Conservation (phyloP, 441 rosid genomes). For the Aleurites moluccanus region DNA sequence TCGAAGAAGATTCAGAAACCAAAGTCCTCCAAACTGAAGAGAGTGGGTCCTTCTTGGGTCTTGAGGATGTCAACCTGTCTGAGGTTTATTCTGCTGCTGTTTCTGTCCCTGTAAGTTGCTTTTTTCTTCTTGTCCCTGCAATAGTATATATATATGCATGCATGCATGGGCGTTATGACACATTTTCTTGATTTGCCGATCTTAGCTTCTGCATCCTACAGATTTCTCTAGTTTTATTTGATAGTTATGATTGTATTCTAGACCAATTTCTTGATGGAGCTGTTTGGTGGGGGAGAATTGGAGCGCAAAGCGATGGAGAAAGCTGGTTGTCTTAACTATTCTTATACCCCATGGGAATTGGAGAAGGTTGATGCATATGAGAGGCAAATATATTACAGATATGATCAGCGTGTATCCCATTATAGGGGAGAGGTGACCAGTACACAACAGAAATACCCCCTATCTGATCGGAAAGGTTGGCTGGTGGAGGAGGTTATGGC, state of each 20-base stretch:
- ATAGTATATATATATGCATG: too few species aligned
- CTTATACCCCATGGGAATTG: constrained; percentile 85
- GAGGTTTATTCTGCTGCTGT: constrained; percentile 65
- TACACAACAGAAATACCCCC: constrained; percentile 79
- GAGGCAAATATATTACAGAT: constrained; percentile 80
- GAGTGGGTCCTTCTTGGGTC: constrained; percentile 71
- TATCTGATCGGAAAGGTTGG: constrained; percentile 74
- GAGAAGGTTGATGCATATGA: constrained; percentile 75
- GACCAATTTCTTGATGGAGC: constrained; percentile 70
- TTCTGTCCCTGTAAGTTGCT: constrained; percentile 66
- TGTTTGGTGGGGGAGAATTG: constrained; percentile 77
- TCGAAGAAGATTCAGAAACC: constrained; percentile 88
- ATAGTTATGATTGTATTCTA: constrained; percentile 28
- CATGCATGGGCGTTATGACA: not conserved
- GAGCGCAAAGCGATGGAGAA: constrained; percentile 85
- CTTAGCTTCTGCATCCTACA: constrained; percentile 12
- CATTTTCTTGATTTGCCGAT: not conserved
- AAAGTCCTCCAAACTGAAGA: constrained; percentile 70
- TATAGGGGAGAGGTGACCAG: constrained; percentile 94
- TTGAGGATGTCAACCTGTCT: constrained; percentile 77
- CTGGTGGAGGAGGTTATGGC: constrained; percentile 88
- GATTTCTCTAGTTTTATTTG: constrained; percentile 4
- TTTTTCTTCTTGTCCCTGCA: constrained; percentile 5
- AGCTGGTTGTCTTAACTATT: constrained; percentile 81
- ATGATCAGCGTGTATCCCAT: constrained; percentile 68